Conservation (phyloP, 768 basidiomycete genomes). For the Hebeloma cylindrosporum region DNA sequence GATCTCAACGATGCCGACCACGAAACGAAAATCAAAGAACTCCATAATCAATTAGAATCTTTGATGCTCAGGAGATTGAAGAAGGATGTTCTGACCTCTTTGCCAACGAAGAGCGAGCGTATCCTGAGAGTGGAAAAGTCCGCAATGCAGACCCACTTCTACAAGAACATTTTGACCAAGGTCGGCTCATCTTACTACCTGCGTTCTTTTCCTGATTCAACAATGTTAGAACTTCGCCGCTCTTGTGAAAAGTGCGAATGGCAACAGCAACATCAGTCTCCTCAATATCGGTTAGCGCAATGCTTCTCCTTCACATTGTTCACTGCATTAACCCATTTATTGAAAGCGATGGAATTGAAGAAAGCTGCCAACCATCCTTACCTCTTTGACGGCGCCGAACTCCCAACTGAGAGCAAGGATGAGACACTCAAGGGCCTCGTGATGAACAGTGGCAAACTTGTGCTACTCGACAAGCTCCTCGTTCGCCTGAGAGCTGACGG, state of each 20-base stretch:
- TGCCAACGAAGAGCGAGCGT: constrained; percentile 97
- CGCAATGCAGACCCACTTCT: constrained; percentile 94
- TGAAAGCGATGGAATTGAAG: constrained; percentile 93
- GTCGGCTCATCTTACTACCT: constrained; percentile 37
- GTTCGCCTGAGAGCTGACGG: constrained; percentile 85
- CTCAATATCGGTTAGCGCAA: constrained; percentile 80
- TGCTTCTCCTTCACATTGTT: background rate
- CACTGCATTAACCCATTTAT: constrained; percentile 6
- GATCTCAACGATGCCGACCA: constrained; percentile 93
- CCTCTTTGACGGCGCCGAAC: constrained; percentile 95
- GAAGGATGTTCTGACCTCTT: constrained; percentile 91
- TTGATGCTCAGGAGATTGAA: constrained; percentile 95
- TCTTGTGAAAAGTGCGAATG: constrained; percentile 85
- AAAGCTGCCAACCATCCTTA: constrained; percentile 98
- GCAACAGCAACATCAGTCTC: constrained; percentile 88
- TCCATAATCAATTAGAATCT: constrained; percentile 89
- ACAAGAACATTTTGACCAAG: constrained; percentile 97
- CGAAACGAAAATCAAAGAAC: constrained; percentile 91
- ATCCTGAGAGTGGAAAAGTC: constrained; percentile 98
- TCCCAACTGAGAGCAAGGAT: constrained; percentile 55
- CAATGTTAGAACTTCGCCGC: constrained; percentile 82
- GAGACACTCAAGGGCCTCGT: constrained; percentile 94
- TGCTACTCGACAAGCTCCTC: constrained; percentile 96
- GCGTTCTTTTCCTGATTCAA: background rate
- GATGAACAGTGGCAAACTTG: constrained; percentile 99